Evolutionary conservation across 2,329 filamentous ascomycete species (phyloP), one percentile per base, ranked within the genome.

Genomic region (Verticillium tricorpus): DNA sequence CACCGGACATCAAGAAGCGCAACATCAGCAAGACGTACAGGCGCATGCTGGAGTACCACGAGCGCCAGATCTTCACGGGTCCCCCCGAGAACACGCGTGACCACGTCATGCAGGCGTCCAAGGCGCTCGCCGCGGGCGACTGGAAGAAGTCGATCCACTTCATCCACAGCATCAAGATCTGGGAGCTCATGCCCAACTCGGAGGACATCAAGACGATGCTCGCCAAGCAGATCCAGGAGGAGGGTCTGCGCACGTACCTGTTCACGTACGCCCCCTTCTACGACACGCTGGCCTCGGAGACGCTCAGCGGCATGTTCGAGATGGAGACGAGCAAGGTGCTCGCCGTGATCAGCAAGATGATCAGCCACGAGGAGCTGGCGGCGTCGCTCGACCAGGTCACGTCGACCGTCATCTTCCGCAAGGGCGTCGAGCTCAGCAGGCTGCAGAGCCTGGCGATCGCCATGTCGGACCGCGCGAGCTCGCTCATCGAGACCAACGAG

Each of bases 191-290:
- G 87, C 91, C 93, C 62, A 89, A 95, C 77, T 86, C 91, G 28
- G 92, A 94, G 61, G 91, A 93, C 76, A 96, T 98, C 83, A 98
- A 98, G 88, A 78, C 85, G 60, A 97, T 99, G 95, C 91, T 99
- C 65, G 92, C 93, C 61, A 93, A 92, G 76, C 95, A 99, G 83
- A 97, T 98, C 73, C 96, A 99, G 77, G 95, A 99, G 77, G 95
- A 99, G 82, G 95, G 96, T 70, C 88, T 99, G 60, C 89, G 95
- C 70, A 99, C 95, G 60, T 99, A 98, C 77, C 92, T 99, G 70
- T 99, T 99, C 85, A 99, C 95, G 61, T 99, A 99, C 78, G 95
- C 96, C 40, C 95, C 95, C 60, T 99, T 96, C 85, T 99, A 99
- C 82, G 95, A 99, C 80, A 98, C 95, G 25, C 87, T 99, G 63